These are phyloP conservation scores for Trichoderma hamatum DNA, from an alignment of 2,329 filamentous ascomycete species.

Conservation along the genomic window DNA sequence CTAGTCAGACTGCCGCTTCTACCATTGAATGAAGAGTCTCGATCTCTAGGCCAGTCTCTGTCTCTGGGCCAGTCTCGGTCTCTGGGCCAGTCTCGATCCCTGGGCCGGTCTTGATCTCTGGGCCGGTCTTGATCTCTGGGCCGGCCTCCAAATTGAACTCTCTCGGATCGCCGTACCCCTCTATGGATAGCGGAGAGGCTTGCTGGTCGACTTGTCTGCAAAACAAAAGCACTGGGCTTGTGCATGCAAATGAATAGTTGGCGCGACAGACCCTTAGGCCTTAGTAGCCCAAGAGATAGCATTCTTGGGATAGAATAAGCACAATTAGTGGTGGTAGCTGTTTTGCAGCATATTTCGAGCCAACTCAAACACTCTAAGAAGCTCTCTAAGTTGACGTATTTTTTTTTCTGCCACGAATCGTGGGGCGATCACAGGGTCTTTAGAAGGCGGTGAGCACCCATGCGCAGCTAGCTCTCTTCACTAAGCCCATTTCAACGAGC, in stretches of 20 bases:
- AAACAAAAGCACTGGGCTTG: background rate
- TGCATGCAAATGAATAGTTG: slow-evolving; percentile 28
- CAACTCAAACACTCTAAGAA: background rate
- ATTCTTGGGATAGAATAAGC: slow-evolving; percentile 33
- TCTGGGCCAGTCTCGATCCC: slow-evolving; percentile 27
- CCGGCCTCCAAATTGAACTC: slow-evolving; percentile 36
- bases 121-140: slow-evolving; percentile 26
- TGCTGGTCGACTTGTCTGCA: slow-evolving; percentile 34
- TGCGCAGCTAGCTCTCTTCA: background rate
- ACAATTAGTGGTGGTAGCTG: background rate
- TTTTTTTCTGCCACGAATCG: slow-evolving; percentile 35
- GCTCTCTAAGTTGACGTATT: background rate
- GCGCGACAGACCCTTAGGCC: slow-evolving; percentile 31
- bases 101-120: slow-evolving; percentile 21
- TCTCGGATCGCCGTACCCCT: slow-evolving; percentile 60
- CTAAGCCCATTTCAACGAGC: background rate
- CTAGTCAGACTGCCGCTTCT: slow-evolving; percentile 32
- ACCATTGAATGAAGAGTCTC: slow-evolving; percentile 28
- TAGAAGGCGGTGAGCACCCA: slow-evolving; percentile 31
- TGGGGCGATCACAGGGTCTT: slow-evolving; percentile 25
- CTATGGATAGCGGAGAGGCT: slow-evolving; percentile 69
- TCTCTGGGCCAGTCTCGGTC: slow-evolving; percentile 26
- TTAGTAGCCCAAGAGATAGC: slow-evolving; percentile 34
- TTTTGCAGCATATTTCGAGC: background rate
- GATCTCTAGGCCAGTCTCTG: slow-evolving; percentile 25